Evolutionary conservation across 2,329 filamentous ascomycete genomes (phyloP).

Genomic region (Aspergillus felis): DNA sequence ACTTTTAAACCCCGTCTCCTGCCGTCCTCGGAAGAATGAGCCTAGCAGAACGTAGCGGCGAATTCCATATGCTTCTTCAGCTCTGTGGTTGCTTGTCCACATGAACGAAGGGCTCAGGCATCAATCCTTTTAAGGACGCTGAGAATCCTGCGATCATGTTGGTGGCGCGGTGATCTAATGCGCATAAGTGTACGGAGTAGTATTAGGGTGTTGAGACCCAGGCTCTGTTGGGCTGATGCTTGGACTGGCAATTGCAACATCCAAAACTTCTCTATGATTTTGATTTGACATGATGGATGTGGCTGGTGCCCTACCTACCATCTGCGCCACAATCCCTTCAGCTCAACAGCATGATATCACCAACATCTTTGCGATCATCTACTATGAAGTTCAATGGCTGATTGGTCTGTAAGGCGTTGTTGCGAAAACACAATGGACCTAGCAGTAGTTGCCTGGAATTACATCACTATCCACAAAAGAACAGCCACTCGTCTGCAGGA

Average conservation of each 20-base stretch:
- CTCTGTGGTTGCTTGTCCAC: not conserved
- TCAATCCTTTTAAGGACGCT: not conserved
- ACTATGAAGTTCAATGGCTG: not conserved
- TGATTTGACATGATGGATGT: constrained; percentile 1
- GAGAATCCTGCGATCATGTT: not conserved
- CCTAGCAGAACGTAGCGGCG: not conserved
- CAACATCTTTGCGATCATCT: not conserved
- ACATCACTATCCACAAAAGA: not conserved
- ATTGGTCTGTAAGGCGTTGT: not conserved
- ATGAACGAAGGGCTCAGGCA: not conserved
- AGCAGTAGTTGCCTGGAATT: not conserved
- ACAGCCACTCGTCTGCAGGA: not conserved
- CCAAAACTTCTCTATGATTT: not conserved
- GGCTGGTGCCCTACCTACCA: constrained; percentile 1
- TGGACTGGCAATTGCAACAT: not conserved
- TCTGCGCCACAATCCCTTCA: constrained; percentile 3
- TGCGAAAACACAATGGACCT: not conserved
- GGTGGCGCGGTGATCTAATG: not conserved
- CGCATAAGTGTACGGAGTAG: not conserved
- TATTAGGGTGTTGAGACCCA: not conserved
- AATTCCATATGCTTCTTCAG: not conserved
- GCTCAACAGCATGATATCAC: not conserved
- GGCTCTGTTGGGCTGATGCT: not conserved
- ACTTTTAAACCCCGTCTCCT: not conserved
- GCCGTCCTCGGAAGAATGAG: not conserved